phyloP scores from a whole-genome alignment of 1,139 yeast species.

The Candida sp. region DNA sequence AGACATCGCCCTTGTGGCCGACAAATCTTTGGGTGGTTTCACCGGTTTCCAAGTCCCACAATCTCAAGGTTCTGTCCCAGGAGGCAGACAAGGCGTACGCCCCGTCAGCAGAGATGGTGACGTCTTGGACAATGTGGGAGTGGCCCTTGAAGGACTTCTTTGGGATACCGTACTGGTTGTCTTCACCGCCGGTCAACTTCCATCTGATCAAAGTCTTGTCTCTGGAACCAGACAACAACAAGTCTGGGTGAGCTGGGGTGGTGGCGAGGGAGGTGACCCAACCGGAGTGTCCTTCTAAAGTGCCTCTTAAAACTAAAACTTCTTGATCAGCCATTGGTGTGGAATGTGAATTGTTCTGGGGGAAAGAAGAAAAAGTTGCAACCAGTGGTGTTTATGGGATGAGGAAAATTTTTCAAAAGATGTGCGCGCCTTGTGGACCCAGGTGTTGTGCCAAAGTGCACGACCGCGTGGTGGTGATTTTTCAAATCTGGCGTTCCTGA shows the following conservation, averaged over 20 bases:
- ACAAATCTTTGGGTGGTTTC: slow-evolving; percentile 94
- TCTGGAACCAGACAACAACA: slow-evolving; percentile 98
- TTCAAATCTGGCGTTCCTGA: background rate
- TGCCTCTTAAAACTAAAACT: slow-evolving; percentile 99
- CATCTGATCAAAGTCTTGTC: slow-evolving; percentile 99
- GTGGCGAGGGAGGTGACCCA: slow-evolving; percentile 99
- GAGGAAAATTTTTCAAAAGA: too few species aligned
- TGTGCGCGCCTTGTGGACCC: too few species aligned
- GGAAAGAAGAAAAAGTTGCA: background rate
- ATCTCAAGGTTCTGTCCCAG: slow-evolving; percentile 99
- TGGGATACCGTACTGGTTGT: slow-evolving; percentile 97
- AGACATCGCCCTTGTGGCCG: slow-evolving; percentile 98
- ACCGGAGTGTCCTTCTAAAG: slow-evolving; percentile 87
- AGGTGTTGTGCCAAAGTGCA: background rate
- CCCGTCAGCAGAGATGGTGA: slow-evolving; percentile 98
- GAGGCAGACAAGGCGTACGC: slow-evolving; percentile 98
- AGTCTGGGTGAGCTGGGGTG: slow-evolving; percentile 98
- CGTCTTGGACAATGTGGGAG: slow-evolving; percentile 99
- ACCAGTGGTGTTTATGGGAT: too few species aligned
- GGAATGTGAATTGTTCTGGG: background rate
- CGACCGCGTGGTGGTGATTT: background rate
- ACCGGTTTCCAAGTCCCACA: slow-evolving; percentile 98
- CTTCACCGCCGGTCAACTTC: slow-evolving; percentile 97
- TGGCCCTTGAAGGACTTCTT: slow-evolving; percentile 98
- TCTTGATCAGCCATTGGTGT: slow-evolving; percentile 69